These are phyloP conservation scores for Saccharum officinarum DNA, from an alignment of 176 grass and related monocot species.

Conservation along the genomic window DNA sequence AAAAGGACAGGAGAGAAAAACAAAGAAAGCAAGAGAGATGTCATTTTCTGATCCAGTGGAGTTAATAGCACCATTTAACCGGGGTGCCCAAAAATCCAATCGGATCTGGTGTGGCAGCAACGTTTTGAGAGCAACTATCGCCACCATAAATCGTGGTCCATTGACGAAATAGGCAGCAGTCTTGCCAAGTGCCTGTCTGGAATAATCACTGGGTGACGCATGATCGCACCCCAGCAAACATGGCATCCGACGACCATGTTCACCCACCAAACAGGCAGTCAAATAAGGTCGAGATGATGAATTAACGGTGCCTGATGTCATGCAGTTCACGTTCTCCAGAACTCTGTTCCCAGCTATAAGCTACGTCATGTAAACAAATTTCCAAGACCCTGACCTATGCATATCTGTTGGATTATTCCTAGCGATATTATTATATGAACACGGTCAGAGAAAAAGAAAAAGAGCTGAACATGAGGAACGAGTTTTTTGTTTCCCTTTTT, in stretches of 20 bases:
- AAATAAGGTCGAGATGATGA: neutral
- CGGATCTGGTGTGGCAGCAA: neutral
- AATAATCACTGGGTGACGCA: neutral
- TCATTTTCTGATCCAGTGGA: neutral
- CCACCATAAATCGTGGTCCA: slow-evolving; percentile 1
- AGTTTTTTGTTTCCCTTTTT: neutral
- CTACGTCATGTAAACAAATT: neutral
- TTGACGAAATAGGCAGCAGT: slow-evolving; percentile 6
- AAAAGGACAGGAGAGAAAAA: neutral
- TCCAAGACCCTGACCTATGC: neutral
- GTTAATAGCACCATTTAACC: slow-evolving; percentile 3
- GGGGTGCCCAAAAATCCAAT: slow-evolving; percentile 1
- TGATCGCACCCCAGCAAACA: neutral
- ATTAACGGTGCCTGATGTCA: neutral
- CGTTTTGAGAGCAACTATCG: neutral
- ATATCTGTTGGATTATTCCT: neutral
- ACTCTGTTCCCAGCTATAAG: neutral
- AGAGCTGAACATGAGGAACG: neutral
- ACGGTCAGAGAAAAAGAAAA: neutral
- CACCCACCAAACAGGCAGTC: slow-evolving; percentile 8
- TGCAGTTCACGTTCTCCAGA: neutral
- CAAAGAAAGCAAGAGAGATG: neutral
- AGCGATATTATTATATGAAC: neutral
- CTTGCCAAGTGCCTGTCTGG: neutral
- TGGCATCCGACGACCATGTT: neutral